Percentiles rank a stretch among this genome's conserved stretches.
These are phyloP conservation scores for Backusella morwellensis DNA, from an alignment of 192 early-diverging fungal species.

Conservation along the genomic window DNA sequence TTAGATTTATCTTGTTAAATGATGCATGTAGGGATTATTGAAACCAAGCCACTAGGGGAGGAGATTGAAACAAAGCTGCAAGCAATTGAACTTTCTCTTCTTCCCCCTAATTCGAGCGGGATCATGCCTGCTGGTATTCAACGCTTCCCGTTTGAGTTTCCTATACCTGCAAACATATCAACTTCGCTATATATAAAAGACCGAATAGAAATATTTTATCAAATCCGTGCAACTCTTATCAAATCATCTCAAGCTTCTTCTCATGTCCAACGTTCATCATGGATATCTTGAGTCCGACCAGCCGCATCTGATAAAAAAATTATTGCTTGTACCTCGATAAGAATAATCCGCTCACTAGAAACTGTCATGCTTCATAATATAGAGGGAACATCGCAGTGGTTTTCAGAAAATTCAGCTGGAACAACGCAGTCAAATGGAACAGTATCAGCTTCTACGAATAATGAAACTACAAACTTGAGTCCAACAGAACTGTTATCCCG, in stretches of 20 bases:
- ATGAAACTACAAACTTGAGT: too few species aligned
- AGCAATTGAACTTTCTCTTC: constrained; percentile 22
- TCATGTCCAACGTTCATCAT: neutral
- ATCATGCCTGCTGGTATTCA: constrained; percentile 18
- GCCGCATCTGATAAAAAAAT: neutral
- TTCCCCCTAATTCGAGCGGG: constrained; percentile 12
- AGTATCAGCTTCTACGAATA: neutral
- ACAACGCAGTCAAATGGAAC: neutral
- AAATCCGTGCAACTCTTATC: constrained; percentile 7
- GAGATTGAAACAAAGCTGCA: constrained; percentile 10
- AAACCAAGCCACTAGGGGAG: neutral
- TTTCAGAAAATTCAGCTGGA: neutral
- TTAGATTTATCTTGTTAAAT: neutral
- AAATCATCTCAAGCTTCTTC: neutral
- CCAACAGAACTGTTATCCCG: neutral
- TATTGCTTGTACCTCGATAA: neutral
- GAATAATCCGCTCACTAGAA: constrained; percentile 11
- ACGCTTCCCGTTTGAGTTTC: constrained; percentile 29
- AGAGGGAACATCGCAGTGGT: neutral
- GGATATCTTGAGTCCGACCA: neutral
- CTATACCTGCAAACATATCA: constrained; percentile 20
- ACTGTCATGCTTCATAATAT: neutral
- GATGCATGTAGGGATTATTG: neutral
- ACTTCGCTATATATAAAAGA: constrained; percentile 15
- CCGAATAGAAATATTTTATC: constrained; percentile 20